These are phyloP conservation scores for Hortiboletus campestris DNA, from an alignment of 768 basidiomycete species.

Conservation along the genomic window DNA sequence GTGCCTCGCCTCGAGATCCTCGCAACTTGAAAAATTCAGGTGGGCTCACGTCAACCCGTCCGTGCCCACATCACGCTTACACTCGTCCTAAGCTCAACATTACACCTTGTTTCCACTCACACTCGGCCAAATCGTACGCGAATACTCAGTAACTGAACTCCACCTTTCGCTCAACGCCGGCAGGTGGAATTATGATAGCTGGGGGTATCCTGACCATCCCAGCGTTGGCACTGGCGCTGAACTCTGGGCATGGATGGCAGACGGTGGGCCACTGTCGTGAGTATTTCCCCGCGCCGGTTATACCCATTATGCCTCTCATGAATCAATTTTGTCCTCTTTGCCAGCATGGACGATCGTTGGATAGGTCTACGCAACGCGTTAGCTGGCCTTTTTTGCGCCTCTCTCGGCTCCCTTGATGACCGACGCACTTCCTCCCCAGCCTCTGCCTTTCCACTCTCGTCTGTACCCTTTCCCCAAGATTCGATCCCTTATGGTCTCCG, in stretches of 20 bases:
- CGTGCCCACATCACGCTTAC: not conserved
- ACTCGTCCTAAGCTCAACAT: constrained; percentile 61
- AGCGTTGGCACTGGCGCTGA: constrained; percentile 86
- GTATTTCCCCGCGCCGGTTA: constrained; percentile 15
- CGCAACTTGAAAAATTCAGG: constrained; percentile 44
- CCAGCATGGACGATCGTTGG: constrained; percentile 78
- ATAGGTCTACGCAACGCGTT: constrained; percentile 82
- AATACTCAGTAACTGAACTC: constrained; percentile 83
- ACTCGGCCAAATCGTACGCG: constrained; percentile 81
- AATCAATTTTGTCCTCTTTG: not conserved
- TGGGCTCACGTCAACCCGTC: constrained; percentile 35
- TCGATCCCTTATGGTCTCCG: constrained; percentile 53
- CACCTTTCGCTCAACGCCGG: constrained; percentile 90
- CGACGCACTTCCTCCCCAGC: constrained; percentile 69
- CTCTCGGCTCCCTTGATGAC: constrained; percentile 74
- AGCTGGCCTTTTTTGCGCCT: constrained; percentile 93
- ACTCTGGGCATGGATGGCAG: constrained; percentile 91
- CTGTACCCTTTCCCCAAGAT: constrained; percentile 42
- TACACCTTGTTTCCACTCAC: constrained; percentile 85
- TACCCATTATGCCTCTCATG: no score
- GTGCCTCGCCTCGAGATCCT: constrained; percentile 56
- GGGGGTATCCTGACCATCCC: constrained; percentile 77
- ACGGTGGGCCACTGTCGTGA: constrained; percentile 51
- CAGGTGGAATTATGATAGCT: constrained; percentile 83
- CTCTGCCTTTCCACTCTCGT: constrained; percentile 63